Percentiles rank a stretch among this genome's conserved stretches.
Evolutionary conservation across 2,329 filamentous ascomycete genomes (phyloP).

Genomic region (Lachnellula willkommii): DNA sequence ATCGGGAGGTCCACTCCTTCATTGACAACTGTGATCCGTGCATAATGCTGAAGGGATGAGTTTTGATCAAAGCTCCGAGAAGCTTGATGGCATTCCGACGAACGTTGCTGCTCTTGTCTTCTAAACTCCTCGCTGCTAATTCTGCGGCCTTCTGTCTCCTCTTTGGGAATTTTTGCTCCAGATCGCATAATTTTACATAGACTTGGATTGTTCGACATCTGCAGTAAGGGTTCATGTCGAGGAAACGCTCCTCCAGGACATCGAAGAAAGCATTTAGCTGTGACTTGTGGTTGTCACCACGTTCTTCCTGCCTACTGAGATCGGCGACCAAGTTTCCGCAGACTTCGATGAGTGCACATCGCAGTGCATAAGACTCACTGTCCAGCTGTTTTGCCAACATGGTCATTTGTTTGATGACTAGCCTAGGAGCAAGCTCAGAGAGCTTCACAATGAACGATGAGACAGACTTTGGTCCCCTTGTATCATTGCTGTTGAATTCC

Average conservation of each 20-base stretch:
- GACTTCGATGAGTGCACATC: slow-evolving; percentile 91
- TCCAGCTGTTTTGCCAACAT: slow-evolving; percentile 90
- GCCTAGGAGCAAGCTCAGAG: slow-evolving; percentile 81
- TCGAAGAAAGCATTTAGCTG: slow-evolving; percentile 98
- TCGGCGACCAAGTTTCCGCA: slow-evolving; percentile 92
- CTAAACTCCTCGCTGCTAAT: slow-evolving; percentile 78
- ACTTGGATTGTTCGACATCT: slow-evolving; percentile 89
- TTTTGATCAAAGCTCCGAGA: slow-evolving; percentile 80
- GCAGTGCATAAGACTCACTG: slow-evolving; percentile 92
- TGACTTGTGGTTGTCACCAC: slow-evolving; percentile 85
- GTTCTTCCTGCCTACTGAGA: slow-evolving; percentile 85
- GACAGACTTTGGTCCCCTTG: slow-evolving; percentile 90
- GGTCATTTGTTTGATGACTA: slow-evolving; percentile 97
- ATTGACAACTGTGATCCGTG: slow-evolving; percentile 81
- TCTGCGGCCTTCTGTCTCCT: slow-evolving; percentile 82
- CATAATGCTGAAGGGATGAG: slow-evolving; percentile 88
- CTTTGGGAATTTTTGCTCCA: slow-evolving; percentile 96
- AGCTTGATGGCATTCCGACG: slow-evolving; percentile 92
- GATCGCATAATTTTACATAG: slow-evolving; percentile 82
- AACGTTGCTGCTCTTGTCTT: slow-evolving; percentile 98
- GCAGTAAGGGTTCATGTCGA: slow-evolving; percentile 96
- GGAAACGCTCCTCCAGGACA: slow-evolving; percentile 89
- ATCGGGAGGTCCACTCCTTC: slow-evolving; percentile 77
- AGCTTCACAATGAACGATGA: slow-evolving; percentile 90
- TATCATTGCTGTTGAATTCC: slow-evolving; percentile 96